Base-by-base conservation (phyloP, 768 basidiomycete species). In the Coprinellus aureogranulatus region DNA sequence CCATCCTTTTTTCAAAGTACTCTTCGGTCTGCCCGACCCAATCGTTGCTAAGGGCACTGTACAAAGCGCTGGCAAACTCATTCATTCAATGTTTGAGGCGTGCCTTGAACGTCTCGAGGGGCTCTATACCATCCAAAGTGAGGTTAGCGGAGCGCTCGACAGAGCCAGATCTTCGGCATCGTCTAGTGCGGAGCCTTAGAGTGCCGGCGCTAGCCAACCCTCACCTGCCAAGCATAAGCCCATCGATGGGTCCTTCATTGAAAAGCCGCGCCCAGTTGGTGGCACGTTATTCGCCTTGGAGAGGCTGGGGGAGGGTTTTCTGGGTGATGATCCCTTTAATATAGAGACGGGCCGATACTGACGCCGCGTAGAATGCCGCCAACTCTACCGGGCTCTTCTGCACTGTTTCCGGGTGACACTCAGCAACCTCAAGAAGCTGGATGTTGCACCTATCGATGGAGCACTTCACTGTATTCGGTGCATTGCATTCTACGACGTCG, bases 311-410 rank as follows among this genome's bases (percentile, higher is more conserved):
- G 88, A 90, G 59, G 78, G 92, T 52, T 75, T 93, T 25, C 82
- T 86, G 67, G 93, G 94, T 92, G 50, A n/a, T n/a, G n/a, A n/a
- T n/a, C n/a, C n/a, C n/a, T n/a, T n/a, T n/a, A n/a, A n/a, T n/a
- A n/a, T n/a, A n/a, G n/a, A n/a, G n/a, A n/a, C n/a, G n/a, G n/a
- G n/a, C n/a, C n/a, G n/a, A n/a, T n/a, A n/a, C n/a, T n/a, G n/a
- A n/a, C n/a, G n/a, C n/a, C n/a, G n/a, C n/a, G n/a, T n/a, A 97
- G 97, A 98, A 67, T 89, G 87, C 42, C 87, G 93, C 25, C 79
- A 87, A 55, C 80, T 99, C 25, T 92, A 93, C 71, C 87, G 93
- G 54, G 91, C 93, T 2, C 81, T 98, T 47, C 78, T 96, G 6
- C 93, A 93, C 62, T 93, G 92, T 0, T 87, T 95, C 67, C 89